Conservation (phyloP, 2,329 filamentous ascomycete genomes). For the Phyllachora maydis region DNA sequence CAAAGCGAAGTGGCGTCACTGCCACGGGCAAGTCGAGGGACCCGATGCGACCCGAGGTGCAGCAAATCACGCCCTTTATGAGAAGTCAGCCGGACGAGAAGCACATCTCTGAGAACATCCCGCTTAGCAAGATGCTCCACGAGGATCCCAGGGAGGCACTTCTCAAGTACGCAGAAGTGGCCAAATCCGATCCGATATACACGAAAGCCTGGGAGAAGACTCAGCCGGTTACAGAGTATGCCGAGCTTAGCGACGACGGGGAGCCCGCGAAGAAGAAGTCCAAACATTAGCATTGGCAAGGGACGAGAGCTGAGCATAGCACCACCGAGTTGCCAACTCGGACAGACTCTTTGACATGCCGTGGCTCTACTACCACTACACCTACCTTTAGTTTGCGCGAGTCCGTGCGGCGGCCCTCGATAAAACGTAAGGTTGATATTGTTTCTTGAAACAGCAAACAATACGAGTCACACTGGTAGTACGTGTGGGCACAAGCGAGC, state of each 20-base stretch:
- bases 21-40: slow-evolving; percentile 59
- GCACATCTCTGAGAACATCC: slow-evolving; percentile 74
- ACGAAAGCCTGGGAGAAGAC: slow-evolving; percentile 86
- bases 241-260: slow-evolving; percentile 74
- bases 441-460: no score
- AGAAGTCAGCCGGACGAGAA: slow-evolving; percentile 79
- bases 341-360: no score
- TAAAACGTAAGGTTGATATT: no score
- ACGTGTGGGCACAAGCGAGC: no score
- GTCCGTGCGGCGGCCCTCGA: no score
- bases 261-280: slow-evolving; percentile 45
- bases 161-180: slow-evolving; percentile 85
- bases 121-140: slow-evolving; percentile 79
- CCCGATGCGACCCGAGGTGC: slow-evolving; percentile 68
- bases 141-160: slow-evolving; percentile 90
- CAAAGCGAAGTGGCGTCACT: slow-evolving; percentile 47
- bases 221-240: slow-evolving; percentile 82
- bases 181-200: slow-evolving; percentile 82
- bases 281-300: no score
- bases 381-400: no score
- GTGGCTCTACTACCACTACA: no score
- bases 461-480: no score
- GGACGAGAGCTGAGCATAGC: no score
- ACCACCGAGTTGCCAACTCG: no score
- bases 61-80: slow-evolving; percentile 70